phyloP scores from a whole-genome alignment of 2,329 filamentous ascomycete species.

The Shiraia bambusicola region DNA sequence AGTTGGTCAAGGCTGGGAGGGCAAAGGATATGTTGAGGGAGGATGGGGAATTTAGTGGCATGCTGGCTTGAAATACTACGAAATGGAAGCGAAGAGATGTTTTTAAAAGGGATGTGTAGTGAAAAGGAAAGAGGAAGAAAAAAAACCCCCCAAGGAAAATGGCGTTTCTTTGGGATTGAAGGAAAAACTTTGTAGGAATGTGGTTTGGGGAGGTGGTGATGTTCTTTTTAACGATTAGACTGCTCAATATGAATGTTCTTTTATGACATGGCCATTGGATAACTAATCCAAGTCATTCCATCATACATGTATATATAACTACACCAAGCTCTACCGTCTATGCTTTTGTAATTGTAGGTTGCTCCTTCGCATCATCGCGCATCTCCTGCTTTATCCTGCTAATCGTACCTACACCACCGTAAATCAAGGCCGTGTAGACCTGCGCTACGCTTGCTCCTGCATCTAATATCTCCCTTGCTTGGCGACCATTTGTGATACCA shows the following conservation, averaged over 20 bases:
- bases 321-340: not conserved
- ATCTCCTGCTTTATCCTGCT: slow-evolving; percentile 55
- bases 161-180: not conserved
- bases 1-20: slow-evolving; percentile 43
- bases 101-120: too few species aligned
- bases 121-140: not conserved
- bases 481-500: slow-evolving; percentile 83
- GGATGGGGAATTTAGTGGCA: slow-evolving; percentile 35
- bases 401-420: slow-evolving; percentile 63
- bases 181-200: too few species aligned
- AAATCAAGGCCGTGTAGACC: slow-evolving; percentile 79
- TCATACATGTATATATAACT: too few species aligned
- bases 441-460: slow-evolving; percentile 89
- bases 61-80: slow-evolving; percentile 29
- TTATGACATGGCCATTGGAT: too few species aligned
- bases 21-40: slow-evolving; percentile 40
- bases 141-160: not conserved
- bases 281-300: too few species aligned
- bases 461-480: slow-evolving; percentile 79
- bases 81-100: too few species aligned
- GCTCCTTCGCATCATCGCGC: slow-evolving; percentile 43
- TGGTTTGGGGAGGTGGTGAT: too few species aligned
- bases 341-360: slow-evolving; percentile 21
- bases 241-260: too few species aligned
- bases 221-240: too few species aligned